Percentiles rank a stretch among this genome's conserved stretches.
Evolutionary conservation across 352 stramenopile species (phyloP).

Genomic region (Peronosclerospora sorghi): DNA sequence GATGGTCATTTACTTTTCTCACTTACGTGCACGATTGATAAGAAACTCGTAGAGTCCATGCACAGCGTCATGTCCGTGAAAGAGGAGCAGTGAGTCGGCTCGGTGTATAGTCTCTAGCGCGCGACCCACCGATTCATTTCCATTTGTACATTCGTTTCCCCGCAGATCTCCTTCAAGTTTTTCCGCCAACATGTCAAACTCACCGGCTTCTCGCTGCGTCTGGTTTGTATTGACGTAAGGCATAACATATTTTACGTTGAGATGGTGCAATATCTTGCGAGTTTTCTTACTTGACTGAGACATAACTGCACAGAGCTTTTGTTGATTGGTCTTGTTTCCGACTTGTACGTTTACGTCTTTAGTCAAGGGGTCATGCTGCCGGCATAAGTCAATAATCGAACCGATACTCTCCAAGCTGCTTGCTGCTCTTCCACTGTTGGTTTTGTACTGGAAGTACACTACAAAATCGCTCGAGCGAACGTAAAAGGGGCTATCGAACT

Average conservation of each 20-base stretch:
- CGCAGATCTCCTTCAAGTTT: conserved; percentile 18
- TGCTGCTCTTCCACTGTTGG: neutral
- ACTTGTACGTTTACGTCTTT: neutral
- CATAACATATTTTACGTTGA: conserved; percentile 43
- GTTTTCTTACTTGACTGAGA: conserved; percentile 54
- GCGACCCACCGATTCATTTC: conserved; percentile 5
- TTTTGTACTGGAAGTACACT: conserved; percentile 40
- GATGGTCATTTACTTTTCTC: neutral
- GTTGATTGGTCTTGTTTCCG: conserved; percentile 2
- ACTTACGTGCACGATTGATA: conserved; percentile 65
- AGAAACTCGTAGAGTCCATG: conserved; percentile 72
- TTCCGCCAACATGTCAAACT: conserved; percentile 39
- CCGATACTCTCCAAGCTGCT: neutral
- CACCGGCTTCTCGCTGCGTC: conserved; percentile 29
- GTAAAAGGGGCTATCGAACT: conserved; percentile 31
- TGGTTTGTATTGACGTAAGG: conserved; percentile 40
- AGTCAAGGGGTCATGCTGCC: conserved; percentile 13
- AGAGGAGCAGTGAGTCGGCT: conserved; percentile 50
- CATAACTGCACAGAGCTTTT: conserved; percentile 40
- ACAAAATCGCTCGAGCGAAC: conserved; percentile 52
- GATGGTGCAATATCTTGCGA: conserved; percentile 52
- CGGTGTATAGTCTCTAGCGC: conserved; percentile 34
- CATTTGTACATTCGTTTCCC: neutral
- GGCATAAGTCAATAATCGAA: conserved; percentile 32
- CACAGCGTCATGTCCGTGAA: conserved; percentile 46